phyloP scores from a whole-genome alignment of 106 monocot species.

The Phalaenopsis equestris region DNA sequence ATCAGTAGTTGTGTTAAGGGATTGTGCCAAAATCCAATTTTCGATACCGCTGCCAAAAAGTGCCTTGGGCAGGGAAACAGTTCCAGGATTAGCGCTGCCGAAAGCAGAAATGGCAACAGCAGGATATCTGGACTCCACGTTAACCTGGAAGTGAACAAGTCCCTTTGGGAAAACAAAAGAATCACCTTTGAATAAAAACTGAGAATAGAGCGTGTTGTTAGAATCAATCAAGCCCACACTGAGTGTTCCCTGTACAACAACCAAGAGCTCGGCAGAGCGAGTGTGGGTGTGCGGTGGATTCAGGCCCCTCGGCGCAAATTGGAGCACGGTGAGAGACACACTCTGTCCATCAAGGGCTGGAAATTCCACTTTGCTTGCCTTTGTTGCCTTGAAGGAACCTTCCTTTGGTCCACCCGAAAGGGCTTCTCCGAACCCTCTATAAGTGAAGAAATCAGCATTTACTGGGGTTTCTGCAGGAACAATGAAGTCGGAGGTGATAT shows the following conservation, averaged over 20 bases:
- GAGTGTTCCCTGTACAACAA: conserved; percentile 5
- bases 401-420: neutral
- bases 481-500: conserved; percentile 12
- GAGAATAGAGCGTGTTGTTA: conserved; percentile 11
- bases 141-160: conserved; percentile 15
- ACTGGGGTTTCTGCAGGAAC: neutral
- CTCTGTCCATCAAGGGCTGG: conserved; percentile 19
- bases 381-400: conserved; percentile 3
- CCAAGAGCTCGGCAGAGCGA: conserved; percentile 15
- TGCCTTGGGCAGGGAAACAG: conserved; percentile 10
- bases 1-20: conserved; percentile 18
- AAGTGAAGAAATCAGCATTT: conserved; percentile 16
- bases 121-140: neutral
- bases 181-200: conserved; percentile 8
- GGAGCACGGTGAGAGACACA: conserved; percentile 12
- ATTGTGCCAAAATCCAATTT: conserved; percentile 11
- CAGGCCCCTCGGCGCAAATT: neutral
- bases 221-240: conserved; percentile 21
- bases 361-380: conserved; percentile 12
- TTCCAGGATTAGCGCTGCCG: conserved; percentile 13
- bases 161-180: conserved; percentile 22
- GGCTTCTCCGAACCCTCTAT: conserved; percentile 4
- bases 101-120: conserved; percentile 20
- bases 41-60: conserved; percentile 15
- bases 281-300: conserved; percentile 23